Evolutionary conservation across 208 protist species (phyloP), one percentile per base, ranked within the genome.

Genomic region (Lotmaria passim): DNA sequence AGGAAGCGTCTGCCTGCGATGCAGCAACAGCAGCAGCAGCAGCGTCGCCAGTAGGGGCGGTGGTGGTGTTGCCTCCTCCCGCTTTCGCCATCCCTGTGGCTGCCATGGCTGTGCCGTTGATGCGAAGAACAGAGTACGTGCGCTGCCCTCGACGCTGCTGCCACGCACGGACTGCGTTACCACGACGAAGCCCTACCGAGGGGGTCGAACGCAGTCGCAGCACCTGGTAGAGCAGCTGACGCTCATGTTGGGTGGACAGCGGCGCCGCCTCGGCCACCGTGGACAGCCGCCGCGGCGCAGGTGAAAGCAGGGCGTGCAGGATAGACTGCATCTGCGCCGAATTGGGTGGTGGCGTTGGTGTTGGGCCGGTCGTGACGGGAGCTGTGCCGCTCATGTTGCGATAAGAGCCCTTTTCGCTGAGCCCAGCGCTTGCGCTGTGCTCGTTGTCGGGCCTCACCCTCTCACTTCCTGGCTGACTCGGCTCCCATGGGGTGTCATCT

Each of bases 201-300:
- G 30, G 3, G 1, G 41, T 65, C 12, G 31, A 26, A 15, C 52
- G 59, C 19, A 77, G 19, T 14, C 57, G 56, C 30, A 71, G 38
- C 55, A 65, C 62, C 21, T 61, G 71, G 19, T 62, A 67, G 24
- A 61, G 23, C 15, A 67, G 36, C 63, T 67, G 48, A 28, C 44
- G 30, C 34, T 61, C 55, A 36, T 65, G 71, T 0, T 23, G 51
- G 2, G 44, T 11, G 26, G 14, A 23, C 15, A 66, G 62, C 55
- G 12, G 11, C 21, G 30, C 21, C 10, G 38, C 23, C 17, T 8
- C 53, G 0, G 34, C 7, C n/a, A 31, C 34, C 10, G 34, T 43
- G 1, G 14, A 55, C 21, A 43, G 46, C 11, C 21, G 30, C 28
- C 1, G 19, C 60, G 46, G 58, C 19, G 26, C 30, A 1, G 39